Evolutionary conservation across 805 yeast genomes (phyloP).

Genomic region (Candida easanensis): DNA sequence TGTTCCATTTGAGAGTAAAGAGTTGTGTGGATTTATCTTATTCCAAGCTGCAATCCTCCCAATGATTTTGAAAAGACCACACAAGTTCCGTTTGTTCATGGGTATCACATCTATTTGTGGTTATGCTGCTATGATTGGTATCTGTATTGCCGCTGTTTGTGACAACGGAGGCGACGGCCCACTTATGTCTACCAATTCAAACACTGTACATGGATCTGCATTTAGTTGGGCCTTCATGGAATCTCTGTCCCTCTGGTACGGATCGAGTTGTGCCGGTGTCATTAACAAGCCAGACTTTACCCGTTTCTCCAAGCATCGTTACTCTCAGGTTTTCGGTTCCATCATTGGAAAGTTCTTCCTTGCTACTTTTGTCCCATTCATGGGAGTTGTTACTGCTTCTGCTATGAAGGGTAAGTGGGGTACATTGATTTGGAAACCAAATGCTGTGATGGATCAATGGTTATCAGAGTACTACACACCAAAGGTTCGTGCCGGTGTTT

Average conservation of each 20-base stretch:
- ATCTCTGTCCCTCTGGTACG: constrained; percentile 38
- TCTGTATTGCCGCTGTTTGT: constrained; percentile 11
- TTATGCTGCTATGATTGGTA: constrained; percentile 9
- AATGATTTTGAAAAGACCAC: constrained; percentile 7
- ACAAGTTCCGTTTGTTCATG: constrained; percentile 8
- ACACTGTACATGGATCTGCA: constrained; percentile 9
- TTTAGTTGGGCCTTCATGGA: constrained; percentile 39
- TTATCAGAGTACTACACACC: constrained; percentile 31
- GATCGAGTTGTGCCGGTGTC: constrained; percentile 36
- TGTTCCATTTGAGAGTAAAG: constrained; percentile 8
- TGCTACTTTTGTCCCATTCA: constrained; percentile 36
- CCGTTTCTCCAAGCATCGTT: constrained; percentile 31
- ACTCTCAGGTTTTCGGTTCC: constrained; percentile 29
- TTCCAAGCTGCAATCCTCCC: constrained; percentile 8
- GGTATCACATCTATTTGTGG: constrained; percentile 6
- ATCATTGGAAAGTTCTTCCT: constrained; percentile 29
- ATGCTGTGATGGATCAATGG: constrained; percentile 36
- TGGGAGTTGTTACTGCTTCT: constrained; percentile 37
- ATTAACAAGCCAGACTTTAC: constrained; percentile 39
- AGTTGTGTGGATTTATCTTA: constrained; percentile 10
- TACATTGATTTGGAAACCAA: constrained; percentile 35
- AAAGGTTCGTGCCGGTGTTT: constrained; percentile 37
- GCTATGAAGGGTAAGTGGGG: constrained; percentile 34
- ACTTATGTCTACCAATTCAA: constrained; percentile 7
- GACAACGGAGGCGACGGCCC: constrained; percentile 12